These are phyloP conservation scores for Fraxinus cuspidata DNA, from an alignment of 257 asterid species.

Conservation along the genomic window DNA sequence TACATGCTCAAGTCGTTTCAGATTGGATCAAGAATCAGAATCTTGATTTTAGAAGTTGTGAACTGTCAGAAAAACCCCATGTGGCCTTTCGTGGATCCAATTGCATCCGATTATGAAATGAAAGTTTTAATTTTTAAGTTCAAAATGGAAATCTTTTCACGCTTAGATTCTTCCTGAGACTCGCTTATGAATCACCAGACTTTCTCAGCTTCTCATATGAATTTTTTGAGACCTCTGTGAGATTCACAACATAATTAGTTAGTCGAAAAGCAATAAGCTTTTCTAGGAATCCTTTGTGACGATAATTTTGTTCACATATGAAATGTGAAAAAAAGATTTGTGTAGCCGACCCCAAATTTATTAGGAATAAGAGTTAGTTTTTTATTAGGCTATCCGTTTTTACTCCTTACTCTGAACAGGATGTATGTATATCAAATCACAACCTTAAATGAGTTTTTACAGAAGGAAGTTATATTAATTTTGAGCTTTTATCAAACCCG, in stretches of 20 bases:
- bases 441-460: neutral
- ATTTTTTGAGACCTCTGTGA: conserved; percentile 45
- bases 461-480: neutral
- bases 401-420: too few species aligned
- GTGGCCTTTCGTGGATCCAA: neutral
- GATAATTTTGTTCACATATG: neutral
- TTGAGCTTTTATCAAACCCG: neutral
- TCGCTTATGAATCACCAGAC: neutral
- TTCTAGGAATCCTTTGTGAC: neutral
- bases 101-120: neutral
- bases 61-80: neutral
- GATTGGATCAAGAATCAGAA: neutral
- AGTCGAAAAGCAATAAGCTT: neutral
- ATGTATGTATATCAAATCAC: too few species aligned
- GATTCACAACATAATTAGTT: neutral
- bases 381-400: too few species aligned
- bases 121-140: neutral
- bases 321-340: neutral
- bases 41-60: neutral
- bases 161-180: neutral
- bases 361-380: too few species aligned
- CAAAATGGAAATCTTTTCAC: neutral
- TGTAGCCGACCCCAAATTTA: too few species aligned
- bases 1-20: neutral
- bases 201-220: conserved; percentile 30